These are phyloP conservation scores for Hypomyces perniciosus DNA, from an alignment of 2,329 filamentous ascomycete genomes.

Conservation along the genomic window DNA sequence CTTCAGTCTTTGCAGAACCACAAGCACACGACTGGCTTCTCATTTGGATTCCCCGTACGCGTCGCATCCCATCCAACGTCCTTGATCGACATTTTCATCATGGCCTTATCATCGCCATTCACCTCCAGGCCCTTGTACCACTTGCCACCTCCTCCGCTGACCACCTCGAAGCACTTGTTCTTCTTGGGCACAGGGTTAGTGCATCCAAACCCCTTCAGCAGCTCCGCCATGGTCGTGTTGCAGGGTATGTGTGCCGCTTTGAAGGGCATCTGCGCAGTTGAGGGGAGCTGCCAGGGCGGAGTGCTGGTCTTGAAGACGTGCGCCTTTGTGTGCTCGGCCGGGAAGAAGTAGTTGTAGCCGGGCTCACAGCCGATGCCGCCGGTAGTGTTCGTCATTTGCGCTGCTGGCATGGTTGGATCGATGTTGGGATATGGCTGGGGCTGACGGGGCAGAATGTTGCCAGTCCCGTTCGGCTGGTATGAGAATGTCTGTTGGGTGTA, in stretches of 20 bases:
- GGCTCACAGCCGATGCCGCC: slow-evolving; percentile 54
- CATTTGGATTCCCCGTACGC: slow-evolving; percentile 40
- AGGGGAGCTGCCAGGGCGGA: slow-evolving; percentile 48
- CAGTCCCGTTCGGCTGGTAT: slow-evolving; percentile 33
- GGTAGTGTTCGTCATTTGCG: slow-evolving; percentile 50
- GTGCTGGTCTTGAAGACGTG: slow-evolving; percentile 48
- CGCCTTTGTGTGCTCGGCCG: slow-evolving; percentile 50
- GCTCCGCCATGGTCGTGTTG: slow-evolving; percentile 46
- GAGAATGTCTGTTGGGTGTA: slow-evolving; percentile 23
- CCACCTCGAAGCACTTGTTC: slow-evolving; percentile 53
- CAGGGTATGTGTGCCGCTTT: slow-evolving; percentile 47
- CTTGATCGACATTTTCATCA: slow-evolving; percentile 44
- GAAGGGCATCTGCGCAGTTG: slow-evolving; percentile 38
- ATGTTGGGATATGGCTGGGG: slow-evolving; percentile 38
- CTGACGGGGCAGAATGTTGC: slow-evolving; percentile 31
- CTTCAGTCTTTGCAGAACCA: slow-evolving; percentile 50
- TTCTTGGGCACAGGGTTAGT: slow-evolving; percentile 43
- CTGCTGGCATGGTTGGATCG: slow-evolving; percentile 42
- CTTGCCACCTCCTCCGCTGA: slow-evolving; percentile 47
- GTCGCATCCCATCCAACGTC: slow-evolving; percentile 54
- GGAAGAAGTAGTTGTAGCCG: slow-evolving; percentile 59
- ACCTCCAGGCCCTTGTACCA: slow-evolving; percentile 55
- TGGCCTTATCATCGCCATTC: slow-evolving; percentile 42
- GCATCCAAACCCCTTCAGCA: slow-evolving; percentile 55
- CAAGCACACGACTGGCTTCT: slow-evolving; percentile 53